Percentiles rank a stretch among this genome's conserved stretches.
Evolutionary conservation across 1,284 basidiomycete species (phyloP).

Genomic region (Afroboletus lepidellus): DNA sequence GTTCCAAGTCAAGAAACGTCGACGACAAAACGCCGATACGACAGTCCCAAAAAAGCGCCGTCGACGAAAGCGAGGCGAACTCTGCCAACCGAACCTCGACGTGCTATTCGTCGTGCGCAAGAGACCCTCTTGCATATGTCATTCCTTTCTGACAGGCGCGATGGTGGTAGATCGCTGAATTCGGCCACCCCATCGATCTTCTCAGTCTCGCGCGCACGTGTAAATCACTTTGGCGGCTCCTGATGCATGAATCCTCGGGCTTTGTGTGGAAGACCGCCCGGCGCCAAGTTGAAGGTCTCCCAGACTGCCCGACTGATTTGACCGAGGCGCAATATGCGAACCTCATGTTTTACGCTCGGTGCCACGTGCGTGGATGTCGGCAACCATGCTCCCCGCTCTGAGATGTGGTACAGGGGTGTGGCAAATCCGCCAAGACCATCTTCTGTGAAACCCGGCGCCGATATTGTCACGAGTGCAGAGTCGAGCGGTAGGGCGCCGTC

Average conservation of each 20-base stretch:
- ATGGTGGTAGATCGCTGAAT: background rate
- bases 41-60: background rate
- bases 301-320: conserved; percentile 28
- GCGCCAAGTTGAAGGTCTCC: conserved; percentile 6
- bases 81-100: conserved; percentile 13
- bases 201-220: conserved; percentile 4
- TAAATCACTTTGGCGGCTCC: background rate
- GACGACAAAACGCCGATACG: background rate
- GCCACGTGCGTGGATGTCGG: conserved; percentile 3
- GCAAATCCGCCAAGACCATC: background rate
- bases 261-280: background rate
- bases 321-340: conserved; percentile 33
- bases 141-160: too few species aligned
- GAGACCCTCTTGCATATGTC: too few species aligned
- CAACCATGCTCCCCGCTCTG: too few species aligned
- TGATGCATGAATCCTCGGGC: background rate
- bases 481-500: conserved; percentile 1
- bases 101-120: conserved; percentile 9
- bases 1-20: conserved; percentile 33
- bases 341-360: conserved; percentile 22
- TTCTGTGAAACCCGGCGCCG: conserved; percentile 14
- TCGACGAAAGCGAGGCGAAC: background rate
- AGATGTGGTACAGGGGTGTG: conserved; percentile 4
- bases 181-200: background rate
- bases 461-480: conserved; percentile 6